These are phyloP conservation scores for Penicillium sp. DNA, from an alignment of 2,329 filamentous ascomycete species.

Conservation along the genomic window DNA sequence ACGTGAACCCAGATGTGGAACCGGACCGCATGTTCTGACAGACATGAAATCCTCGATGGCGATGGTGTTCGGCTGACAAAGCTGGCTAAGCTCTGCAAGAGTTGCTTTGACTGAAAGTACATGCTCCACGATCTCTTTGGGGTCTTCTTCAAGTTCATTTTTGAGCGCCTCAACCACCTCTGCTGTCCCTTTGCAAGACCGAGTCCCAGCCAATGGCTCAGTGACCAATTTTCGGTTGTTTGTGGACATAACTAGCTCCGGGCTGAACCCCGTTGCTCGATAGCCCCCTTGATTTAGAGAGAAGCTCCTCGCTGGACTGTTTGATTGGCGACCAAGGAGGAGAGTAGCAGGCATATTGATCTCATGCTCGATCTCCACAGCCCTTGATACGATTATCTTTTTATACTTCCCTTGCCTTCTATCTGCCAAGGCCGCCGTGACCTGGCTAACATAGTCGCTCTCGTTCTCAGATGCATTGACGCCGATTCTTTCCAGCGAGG, in stretches of 20 bases:
- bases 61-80: conserved; percentile 4
- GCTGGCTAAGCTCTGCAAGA: conserved; percentile 5
- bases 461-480: neutral
- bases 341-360: conserved; percentile 19
- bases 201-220: conserved; percentile 18
- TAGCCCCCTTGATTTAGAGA: conserved; percentile 12
- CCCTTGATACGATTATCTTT: conserved; percentile 18
- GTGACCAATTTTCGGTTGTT: conserved; percentile 13
- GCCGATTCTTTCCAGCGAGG: neutral
- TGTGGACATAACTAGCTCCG: conserved; percentile 17
- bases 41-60: conserved; percentile 18
- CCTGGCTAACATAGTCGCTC: neutral
- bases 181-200: neutral
- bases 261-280: conserved; percentile 20
- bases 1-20: conserved; percentile 17
- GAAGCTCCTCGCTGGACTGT: conserved; percentile 17
- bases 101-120: conserved; percentile 17
- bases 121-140: conserved; percentile 20
- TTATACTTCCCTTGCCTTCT: conserved; percentile 9
- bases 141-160: conserved; percentile 9
- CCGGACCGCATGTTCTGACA: conserved; percentile 9
- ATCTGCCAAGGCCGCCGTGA: neutral
- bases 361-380: neutral
- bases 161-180: neutral
- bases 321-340: conserved; percentile 11